Evolutionary conservation across 257 asterid genomes (phyloP), one percentile per base, ranked within the genome.

Genomic region (Asclepias syriaca): DNA sequence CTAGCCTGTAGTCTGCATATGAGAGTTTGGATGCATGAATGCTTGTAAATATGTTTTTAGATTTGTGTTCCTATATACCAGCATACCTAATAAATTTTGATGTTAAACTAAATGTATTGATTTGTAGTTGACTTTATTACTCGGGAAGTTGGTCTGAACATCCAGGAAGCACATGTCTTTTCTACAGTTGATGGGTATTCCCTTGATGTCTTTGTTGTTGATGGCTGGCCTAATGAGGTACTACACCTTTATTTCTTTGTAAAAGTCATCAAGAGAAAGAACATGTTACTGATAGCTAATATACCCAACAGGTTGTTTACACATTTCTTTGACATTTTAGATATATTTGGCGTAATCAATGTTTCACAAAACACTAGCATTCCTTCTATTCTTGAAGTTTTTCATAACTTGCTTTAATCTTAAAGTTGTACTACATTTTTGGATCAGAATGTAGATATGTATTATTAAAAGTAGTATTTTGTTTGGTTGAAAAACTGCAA

Each of bases 101-200:
- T 49, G 27, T 24, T 68, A 6, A 76, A 76, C 70, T 79, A 78
- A 82, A 57, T 58, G 66, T 74, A 69, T 74, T 43, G 73, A 71
- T 78, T 81, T 78, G 87, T 97, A 95, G 99, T 87, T 95, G 87
- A 95, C 98, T 68, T 85, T 95, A n/a, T 77, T 95, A 75, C 86
- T 95, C 78, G 86, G 95, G 99, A 92, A 84, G 78, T 92, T 82
- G 99, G 99, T 74, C 82, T 95, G 79, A 95, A 95, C 78, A 95
- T 95, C 88, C 95, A 85, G 80, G 99, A 95, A 85, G 99, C 99
- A 72, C 99, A 92, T 76, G 99, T 89, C 68, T 95, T 95, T 87
- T 95, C 99, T 69, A 90, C 98, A 11, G 84, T 78, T 46, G 99
- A 95, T 86, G 99, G 99, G 78, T 95, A 85, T 77, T 92, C 99